Conservation (phyloP, 345 rosid genomes). For the Lenwebbia sp. region DNA sequence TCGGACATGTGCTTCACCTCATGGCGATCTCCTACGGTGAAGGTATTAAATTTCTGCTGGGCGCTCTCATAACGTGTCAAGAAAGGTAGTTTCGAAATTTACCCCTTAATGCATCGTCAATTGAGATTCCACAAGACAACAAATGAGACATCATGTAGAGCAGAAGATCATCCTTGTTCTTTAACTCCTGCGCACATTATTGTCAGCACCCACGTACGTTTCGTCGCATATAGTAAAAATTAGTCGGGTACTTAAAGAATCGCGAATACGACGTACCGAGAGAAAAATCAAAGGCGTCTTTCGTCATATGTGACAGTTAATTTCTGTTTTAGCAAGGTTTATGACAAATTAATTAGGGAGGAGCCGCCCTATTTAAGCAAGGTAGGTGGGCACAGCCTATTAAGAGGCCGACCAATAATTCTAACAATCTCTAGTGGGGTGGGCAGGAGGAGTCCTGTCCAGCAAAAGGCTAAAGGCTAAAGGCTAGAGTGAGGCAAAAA, state of each 20-base stretch:
- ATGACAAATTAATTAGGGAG: not conserved
- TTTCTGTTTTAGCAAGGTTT: not conserved
- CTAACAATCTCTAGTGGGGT: slow-evolving; percentile 70
- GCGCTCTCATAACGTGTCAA: not conserved
- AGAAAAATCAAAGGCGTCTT: not conserved
- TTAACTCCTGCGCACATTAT: too few species aligned
- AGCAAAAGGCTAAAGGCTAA: slow-evolving; percentile 14
- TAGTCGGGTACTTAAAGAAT: not conserved
- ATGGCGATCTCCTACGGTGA: rapidly evolving
- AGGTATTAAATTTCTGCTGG: not conserved
- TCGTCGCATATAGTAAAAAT: not conserved
- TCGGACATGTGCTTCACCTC: rapidly evolving
- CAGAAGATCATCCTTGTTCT: too few species aligned
- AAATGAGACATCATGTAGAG: too few species aligned
- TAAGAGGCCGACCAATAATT: slow-evolving; percentile 24
- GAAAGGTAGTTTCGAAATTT: not conserved
- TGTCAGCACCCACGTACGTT: too few species aligned
- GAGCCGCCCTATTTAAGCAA: not conserved
- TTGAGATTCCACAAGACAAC: too few species aligned
- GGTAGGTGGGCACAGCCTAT: slow-evolving; percentile 6
- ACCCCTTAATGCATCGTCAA: not conserved
- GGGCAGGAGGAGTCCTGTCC: slow-evolving; percentile 42
- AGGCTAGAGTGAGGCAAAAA: slow-evolving; percentile 33
- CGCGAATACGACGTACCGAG: not conserved
- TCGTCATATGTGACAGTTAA: not conserved